Percentiles rank a stretch among this genome's conserved stretches.
Conservation (phyloP, 2,329 filamentous ascomycete species). For the Pleomassaria siparia region DNA sequence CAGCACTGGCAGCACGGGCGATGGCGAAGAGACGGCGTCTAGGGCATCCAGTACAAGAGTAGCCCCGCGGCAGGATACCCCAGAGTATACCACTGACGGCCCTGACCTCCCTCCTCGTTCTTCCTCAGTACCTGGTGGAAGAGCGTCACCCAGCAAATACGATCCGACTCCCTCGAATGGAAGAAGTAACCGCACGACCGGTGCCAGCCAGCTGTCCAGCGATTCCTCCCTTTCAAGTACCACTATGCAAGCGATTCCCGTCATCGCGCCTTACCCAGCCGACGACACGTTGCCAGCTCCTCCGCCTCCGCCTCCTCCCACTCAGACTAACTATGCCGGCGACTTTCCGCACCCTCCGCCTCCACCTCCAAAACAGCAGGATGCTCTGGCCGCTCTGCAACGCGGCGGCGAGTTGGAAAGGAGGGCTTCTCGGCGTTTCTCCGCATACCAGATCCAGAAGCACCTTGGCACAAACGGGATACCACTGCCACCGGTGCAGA, state of each 20-base stretch:
- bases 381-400: conserved; percentile 87
- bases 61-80: conserved; percentile 45
- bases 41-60: conserved; percentile 46
- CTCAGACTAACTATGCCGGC: conserved; percentile 49
- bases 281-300: conserved; percentile 53
- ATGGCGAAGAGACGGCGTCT: conserved; percentile 44
- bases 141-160: conserved; percentile 48
- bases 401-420: conserved; percentile 90
- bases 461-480: conserved; percentile 86
- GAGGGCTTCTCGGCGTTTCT: conserved; percentile 89
- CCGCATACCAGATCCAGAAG: conserved; percentile 94
- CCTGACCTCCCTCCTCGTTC: conserved; percentile 52
- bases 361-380: conserved; percentile 81
- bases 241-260: conserved; percentile 74
- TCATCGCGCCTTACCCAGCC: conserved; percentile 72
- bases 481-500: conserved; percentile 76
- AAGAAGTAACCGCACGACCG: conserved; percentile 35
- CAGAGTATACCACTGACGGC: conserved; percentile 36
- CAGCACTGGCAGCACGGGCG: conserved; percentile 35
- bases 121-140: conserved; percentile 49
- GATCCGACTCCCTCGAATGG: conserved; percentile 37
- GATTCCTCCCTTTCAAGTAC: conserved; percentile 70
- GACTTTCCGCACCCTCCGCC: conserved; percentile 72
- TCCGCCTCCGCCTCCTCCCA: conserved; percentile 19
- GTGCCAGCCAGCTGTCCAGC: conserved; percentile 35